Evolutionary conservation across 1,139 yeast species (phyloP).

Genomic region (Taphrina pruni): DNA sequence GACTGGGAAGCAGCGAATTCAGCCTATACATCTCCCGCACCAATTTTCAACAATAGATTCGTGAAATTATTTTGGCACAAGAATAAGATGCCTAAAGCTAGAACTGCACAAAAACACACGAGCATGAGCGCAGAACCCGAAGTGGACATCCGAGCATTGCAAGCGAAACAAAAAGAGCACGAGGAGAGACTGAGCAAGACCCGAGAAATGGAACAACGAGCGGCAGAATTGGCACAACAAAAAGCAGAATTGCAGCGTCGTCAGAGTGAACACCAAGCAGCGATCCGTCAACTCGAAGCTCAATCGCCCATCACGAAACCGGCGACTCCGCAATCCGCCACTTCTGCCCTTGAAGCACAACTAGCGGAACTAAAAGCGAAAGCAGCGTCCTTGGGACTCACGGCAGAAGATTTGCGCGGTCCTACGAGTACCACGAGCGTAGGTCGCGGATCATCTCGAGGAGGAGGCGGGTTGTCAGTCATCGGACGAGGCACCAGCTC

Average conservation of each 20-base stretch:
- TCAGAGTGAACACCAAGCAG: slow-evolving; percentile 51
- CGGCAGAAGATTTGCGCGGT: slow-evolving; percentile 47
- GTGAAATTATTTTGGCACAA: slow-evolving; percentile 57
- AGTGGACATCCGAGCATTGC: slow-evolving; percentile 53
- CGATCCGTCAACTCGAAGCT: slow-evolving; percentile 48
- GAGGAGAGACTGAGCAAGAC: slow-evolving; percentile 54
- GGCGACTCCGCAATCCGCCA: slow-evolving; percentile 9
- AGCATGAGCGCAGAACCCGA: slow-evolving; percentile 49
- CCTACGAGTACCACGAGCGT: background rate
- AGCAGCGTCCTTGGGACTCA: slow-evolving; percentile 51
- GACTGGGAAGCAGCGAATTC: slow-evolving; percentile 54
- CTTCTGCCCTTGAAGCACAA: slow-evolving; percentile 51
- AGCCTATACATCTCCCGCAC: slow-evolving; percentile 57
- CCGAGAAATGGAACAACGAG: slow-evolving; percentile 51
- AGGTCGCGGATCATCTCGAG: slow-evolving; percentile 44
- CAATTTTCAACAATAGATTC: slow-evolving; percentile 60
- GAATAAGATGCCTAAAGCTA: slow-evolving; percentile 42
- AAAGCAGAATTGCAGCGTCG: slow-evolving; percentile 52
- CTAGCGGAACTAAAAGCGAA: slow-evolving; percentile 53
- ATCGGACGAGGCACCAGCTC: slow-evolving; percentile 45
- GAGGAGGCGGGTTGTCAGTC: slow-evolving; percentile 45
- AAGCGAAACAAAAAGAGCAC: slow-evolving; percentile 54
- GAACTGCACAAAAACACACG: slow-evolving; percentile 48
- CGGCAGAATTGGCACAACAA: slow-evolving; percentile 52
- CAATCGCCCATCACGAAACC: slow-evolving; percentile 44